Evolutionary conservation across 2,329 filamentous ascomycete species (phyloP).

Genomic region (Aspergillus sp.): DNA sequence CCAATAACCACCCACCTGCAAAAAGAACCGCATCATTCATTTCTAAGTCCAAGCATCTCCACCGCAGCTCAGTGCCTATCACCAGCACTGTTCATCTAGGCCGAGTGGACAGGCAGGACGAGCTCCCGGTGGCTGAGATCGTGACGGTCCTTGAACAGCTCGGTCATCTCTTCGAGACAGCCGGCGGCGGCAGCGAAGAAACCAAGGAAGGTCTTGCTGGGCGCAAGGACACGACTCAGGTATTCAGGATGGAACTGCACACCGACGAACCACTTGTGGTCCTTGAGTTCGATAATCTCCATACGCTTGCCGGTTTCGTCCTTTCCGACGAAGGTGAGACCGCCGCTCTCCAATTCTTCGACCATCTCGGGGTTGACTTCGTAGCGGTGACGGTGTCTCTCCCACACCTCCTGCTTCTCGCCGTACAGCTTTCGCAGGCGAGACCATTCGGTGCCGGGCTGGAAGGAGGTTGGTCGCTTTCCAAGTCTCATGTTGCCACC

Average conservation of each 20-base stretch:
- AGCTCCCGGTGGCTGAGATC: constrained; percentile 13
- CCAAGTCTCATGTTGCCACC: constrained; percentile 87
- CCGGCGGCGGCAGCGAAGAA: constrained; percentile 76
- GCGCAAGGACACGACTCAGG: constrained; percentile 67
- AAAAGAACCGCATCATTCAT: too few relatives aligned
- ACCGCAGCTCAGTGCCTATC: too few relatives aligned
- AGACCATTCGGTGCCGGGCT: constrained; percentile 70
- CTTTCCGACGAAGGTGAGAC: constrained; percentile 72
- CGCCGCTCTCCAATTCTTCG: constrained; percentile 61
- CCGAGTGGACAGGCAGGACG: not conserved
- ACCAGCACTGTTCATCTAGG: too few relatives aligned
- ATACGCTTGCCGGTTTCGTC: constrained; percentile 74
- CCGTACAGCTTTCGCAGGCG: constrained; percentile 73
- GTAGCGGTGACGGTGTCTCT: constrained; percentile 84
- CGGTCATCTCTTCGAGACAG: constrained; percentile 48
- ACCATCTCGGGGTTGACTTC: constrained; percentile 83
- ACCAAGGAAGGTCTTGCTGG: constrained; percentile 73
- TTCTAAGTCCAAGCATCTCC: too few relatives aligned
- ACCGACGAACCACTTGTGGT: constrained; percentile 80
- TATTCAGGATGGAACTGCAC: constrained; percentile 92
- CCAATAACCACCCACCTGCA: too few relatives aligned
- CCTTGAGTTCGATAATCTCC: constrained; percentile 76
- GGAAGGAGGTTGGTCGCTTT: constrained; percentile 69
- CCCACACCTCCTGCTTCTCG: constrained; percentile 49
- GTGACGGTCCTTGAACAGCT: constrained; percentile 16